Conservation (phyloP, 495 filamentous ascomycete genomes). For the Hyaloscypha hepaticicola region DNA sequence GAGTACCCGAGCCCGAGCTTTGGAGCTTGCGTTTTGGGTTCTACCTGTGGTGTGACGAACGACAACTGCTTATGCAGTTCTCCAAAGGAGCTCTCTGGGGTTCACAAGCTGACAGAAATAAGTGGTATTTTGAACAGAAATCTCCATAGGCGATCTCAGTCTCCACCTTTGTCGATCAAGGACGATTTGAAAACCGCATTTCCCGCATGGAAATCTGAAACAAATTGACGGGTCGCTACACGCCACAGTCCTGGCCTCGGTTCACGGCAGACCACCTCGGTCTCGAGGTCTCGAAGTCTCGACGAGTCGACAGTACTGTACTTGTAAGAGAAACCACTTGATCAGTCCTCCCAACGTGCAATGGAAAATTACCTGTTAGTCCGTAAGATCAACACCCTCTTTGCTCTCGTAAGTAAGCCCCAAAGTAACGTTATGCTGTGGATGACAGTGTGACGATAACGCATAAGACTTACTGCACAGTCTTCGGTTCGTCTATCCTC, state of each 20-base stretch:
- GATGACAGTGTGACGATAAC: not conserved
- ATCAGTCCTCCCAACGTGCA: not conserved
- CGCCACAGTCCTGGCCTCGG: not conserved
- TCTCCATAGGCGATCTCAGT: not conserved
- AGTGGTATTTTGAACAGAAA: not conserved
- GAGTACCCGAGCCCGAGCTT: not conserved
- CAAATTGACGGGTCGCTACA: slow-evolving; percentile 3
- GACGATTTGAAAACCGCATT: not conserved
- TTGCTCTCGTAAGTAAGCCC: too few relatives aligned
- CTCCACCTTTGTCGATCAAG: slow-evolving; percentile 7
- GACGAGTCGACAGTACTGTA: too few relatives aligned
- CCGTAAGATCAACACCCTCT: not conserved
- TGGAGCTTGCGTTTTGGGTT: not conserved
- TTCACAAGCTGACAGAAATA: not conserved
- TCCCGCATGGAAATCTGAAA: slow-evolving; percentile 16
- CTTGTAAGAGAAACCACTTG: not conserved
- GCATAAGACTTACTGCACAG: not conserved
- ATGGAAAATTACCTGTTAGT: not conserved
- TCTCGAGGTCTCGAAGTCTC: too few relatives aligned
- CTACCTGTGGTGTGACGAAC: not conserved
- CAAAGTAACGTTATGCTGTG: not conserved
- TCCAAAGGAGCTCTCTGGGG: not conserved
- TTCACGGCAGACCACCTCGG: not conserved
- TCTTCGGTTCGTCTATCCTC: not conserved
- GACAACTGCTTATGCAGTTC: not conserved